Evolutionary conservation across 2,329 filamentous ascomycete species (phyloP), one percentile per base, ranked within the genome.

Genomic region (Fusarium incarnatum): DNA sequence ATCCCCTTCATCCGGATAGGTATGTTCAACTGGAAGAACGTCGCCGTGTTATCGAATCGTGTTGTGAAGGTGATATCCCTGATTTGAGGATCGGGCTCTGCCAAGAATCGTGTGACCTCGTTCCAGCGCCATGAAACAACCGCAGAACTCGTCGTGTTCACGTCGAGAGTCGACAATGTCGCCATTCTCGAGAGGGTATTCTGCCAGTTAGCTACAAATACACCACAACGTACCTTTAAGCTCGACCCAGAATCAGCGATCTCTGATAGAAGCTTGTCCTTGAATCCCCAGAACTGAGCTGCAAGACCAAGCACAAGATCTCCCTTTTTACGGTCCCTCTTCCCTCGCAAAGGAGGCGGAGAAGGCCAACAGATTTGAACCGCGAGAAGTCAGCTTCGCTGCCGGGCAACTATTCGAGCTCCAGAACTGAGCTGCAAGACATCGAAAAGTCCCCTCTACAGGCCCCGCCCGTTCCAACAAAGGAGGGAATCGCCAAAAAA

Each of bases 351-450:
- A 28, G 18, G 23, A 25, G 18, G 22, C 23, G 18, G 44, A 4
- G 8, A 42, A 37, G 23, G 27, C 49, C 34, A 53, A 53, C 49
- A 13, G 49, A 41, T 41, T 50, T 11, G 13, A 44, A 53, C 44
- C 54, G 30, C 34, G 34, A 49, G 25, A 46, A 47, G 25, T 42
- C 60, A 47, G 60, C 40, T 62, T 62, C 60, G 60, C 60, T 62
- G 60, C 54, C 60, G 40, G 60, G 55, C 60, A 52, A 59, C 60
- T 58, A 52, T 42, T 37, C 45, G 54, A 42, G n/a, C 60, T 62
- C 54, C 60, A 59, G 60, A 34, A 55, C 56, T 62, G 46, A 46
- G 47, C 60, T 59, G 60, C 60, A 44, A 62, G 60, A 58, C 54
- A 46, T 37, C 52, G 27, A 56, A 34, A n/a, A 42, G 34, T 22